Percentiles rank a stretch among this genome's conserved stretches.
These are phyloP conservation scores for Isatis tinctoria DNA, from an alignment of 345 rosid genomes.

Conservation along the genomic window DNA sequence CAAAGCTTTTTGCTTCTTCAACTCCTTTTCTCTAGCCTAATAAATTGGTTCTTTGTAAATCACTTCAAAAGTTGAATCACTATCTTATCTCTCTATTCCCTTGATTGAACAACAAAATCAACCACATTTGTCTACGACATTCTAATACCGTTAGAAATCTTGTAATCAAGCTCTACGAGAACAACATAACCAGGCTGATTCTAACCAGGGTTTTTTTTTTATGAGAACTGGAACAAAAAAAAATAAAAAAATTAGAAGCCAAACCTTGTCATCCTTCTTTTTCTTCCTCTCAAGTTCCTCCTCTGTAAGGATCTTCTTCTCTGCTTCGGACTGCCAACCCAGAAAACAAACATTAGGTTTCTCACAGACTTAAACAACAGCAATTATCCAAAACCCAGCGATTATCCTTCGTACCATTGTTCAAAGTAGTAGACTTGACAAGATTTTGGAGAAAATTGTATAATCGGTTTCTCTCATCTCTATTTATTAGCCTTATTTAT, in stretches of 20 bases:
- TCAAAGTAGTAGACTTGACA: too few relatives aligned
- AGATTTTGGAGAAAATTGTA: too few relatives aligned
- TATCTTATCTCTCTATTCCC: background rate
- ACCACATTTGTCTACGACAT: background rate
- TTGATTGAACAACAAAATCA: background rate
- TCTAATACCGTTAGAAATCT: too few relatives aligned
- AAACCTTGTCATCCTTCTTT: slow-evolving; percentile 89
- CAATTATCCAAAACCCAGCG: background rate
- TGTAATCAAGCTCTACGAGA: too few relatives aligned
- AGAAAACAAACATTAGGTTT: background rate
- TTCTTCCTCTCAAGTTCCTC: slow-evolving; percentile 86
- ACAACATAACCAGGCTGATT: too few relatives aligned
- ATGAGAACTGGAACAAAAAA: too few relatives aligned
- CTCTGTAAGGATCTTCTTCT: slow-evolving; percentile 47
- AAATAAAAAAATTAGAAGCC: background rate
- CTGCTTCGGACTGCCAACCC: slow-evolving; percentile 47
- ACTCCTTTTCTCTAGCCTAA: slow-evolving; percentile 76
- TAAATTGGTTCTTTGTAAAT: background rate
- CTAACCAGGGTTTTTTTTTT: too few relatives aligned
- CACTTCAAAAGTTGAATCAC: slow-evolving; percentile 11
- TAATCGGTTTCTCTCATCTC: too few relatives aligned
- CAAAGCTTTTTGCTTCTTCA: slow-evolving; percentile 73
- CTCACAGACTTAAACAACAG: background rate
- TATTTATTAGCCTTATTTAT: too few relatives aligned
- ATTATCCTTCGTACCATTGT: slow-evolving; percentile 19